Percentiles rank a stretch among this genome's conserved stretches.
Conservation (phyloP, 1,139 yeast genomes). For the Debaryomyces psychrophilus region DNA sequence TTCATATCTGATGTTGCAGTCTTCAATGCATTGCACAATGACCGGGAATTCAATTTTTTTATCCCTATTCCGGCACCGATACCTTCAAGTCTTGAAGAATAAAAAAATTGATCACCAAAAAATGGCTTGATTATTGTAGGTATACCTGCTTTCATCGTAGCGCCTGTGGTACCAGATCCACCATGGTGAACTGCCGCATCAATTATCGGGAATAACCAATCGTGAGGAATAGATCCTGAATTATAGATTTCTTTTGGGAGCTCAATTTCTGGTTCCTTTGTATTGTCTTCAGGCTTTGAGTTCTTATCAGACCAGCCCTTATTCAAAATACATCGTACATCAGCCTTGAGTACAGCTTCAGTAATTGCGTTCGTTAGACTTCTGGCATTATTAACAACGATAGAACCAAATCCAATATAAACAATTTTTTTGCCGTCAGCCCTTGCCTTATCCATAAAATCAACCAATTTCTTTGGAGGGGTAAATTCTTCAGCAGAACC, state of each 20-base stretch:
- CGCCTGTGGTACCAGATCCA: constrained; percentile 97
- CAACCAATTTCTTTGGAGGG: constrained; percentile 63
- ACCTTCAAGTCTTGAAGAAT: constrained; percentile 84
- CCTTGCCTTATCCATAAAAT: constrained; percentile 68
- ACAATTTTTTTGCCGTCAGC: constrained; percentile 68
- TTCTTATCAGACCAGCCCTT: constrained; percentile 93
- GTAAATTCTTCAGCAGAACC: constrained; percentile 54
- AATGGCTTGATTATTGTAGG: constrained; percentile 94
- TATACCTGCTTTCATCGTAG: constrained; percentile 79
- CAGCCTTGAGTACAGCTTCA: constrained; percentile 77
- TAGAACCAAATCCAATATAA: constrained; percentile 94
- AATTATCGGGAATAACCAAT: constrained; percentile 86
- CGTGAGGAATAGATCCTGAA: constrained; percentile 82
- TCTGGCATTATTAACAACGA: constrained; percentile 82
- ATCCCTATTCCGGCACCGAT: constrained; percentile 83
- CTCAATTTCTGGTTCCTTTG: constrained; percentile 47
- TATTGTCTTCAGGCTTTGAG: constrained; percentile 14
- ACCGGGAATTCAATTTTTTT: constrained; percentile 64
- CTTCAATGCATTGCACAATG: constrained; percentile 66
- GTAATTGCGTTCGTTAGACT: constrained; percentile 77
- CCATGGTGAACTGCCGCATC: constrained; percentile 98
- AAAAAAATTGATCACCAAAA: constrained; percentile 95
- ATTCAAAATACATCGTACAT: constrained; percentile 81
- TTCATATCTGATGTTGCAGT: constrained; percentile 69
- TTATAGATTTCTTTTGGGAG: constrained; percentile 73